Base-by-base conservation (phyloP, 441 rosid genomes). In the Brassica hybrid region DNA sequence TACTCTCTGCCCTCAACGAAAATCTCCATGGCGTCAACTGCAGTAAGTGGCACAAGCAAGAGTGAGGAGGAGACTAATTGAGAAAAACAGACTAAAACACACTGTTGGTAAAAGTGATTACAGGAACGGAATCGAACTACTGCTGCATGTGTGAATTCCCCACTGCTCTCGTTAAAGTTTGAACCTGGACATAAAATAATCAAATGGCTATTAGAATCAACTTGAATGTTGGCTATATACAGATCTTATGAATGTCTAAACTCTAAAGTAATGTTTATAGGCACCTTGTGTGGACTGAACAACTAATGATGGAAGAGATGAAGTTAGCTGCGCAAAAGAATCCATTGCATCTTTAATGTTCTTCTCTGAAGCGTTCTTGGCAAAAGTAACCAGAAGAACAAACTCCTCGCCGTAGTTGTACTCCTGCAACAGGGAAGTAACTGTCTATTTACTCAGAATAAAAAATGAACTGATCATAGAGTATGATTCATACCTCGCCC, bases 201-300 rank as follows among this genome's bases (percentile, higher is more conserved):
- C 3, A 3, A 23, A 6, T 3, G 5, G 5, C 1, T n/a, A n/a
- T n/a, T n/a, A n/a, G n/a, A n/a, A n/a, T n/a, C n/a, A n/a, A n/a
- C n/a, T n/a, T n/a, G n/a, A n/a, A n/a, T n/a, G n/a, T n/a, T n/a
- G 4, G 36, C n/a, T n/a, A n/a, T n/a, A n/a, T n/a, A n/a, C n/a
- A n/a, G n/a, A n/a, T n/a, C n/a, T n/a, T n/a, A n/a, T n/a, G n/a
- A n/a, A n/a, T n/a, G n/a, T n/a, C n/a, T n/a, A 32, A 58, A 67
- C 10, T 56, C 18, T 38, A 41, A 59, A 67, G 17, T 38, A 54
- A 17, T 76, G 66, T 27, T 30, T 14, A 50, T 2, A 76, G 69
- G 14, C n/a, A 91, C 98, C 99, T 84, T 84, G 93, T 77, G 98
- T 90, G 57, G 85, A 85, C 80, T 94, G 98, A 69, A 89, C 97